Percentiles rank a stretch among this genome's conserved stretches.
Conservation (phyloP, 441 rosid genomes). For the Populus hybrid region DNA sequence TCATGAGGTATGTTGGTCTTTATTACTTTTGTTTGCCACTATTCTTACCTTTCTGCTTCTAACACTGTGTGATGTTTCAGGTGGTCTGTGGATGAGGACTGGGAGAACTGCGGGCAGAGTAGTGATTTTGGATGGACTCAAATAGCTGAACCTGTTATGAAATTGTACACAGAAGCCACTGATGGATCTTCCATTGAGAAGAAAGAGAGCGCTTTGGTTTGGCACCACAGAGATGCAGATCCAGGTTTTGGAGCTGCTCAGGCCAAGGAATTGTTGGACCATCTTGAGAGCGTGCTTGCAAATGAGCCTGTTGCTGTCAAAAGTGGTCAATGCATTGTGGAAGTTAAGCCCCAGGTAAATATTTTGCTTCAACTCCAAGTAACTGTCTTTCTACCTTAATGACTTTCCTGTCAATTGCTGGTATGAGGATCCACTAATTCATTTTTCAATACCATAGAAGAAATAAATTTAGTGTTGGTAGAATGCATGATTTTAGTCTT, state of each 20-base stretch:
- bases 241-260: slow-evolving; percentile 69
- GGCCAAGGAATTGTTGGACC: slow-evolving; percentile 74
- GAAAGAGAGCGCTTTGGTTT: slow-evolving; percentile 71
- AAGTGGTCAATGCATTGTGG: slow-evolving; percentile 66
- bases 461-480: not conserved
- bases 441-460: not conserved
- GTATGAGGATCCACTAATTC: not conserved
- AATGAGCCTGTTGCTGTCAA: slow-evolving; percentile 70
- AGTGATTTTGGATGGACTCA: slow-evolving; percentile 64
- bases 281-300: slow-evolving; percentile 70
- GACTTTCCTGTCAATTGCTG: not conserved
- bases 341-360: slow-evolving; percentile 73
- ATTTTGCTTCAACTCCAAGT: not conserved
- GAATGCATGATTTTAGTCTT: not conserved
- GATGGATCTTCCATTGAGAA: slow-evolving; percentile 67
- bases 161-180: slow-evolving; percentile 65
- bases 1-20: slow-evolving; percentile 40
- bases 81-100: slow-evolving; percentile 42
- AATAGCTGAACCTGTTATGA: slow-evolving; percentile 70
- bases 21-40: not conserved
- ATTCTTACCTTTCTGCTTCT: not conserved
- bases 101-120: slow-evolving; percentile 52
- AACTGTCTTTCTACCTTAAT: not conserved
- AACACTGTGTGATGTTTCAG: slow-evolving; percentile 28
- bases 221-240: slow-evolving; percentile 79